phyloP scores from a whole-genome alignment of 805 yeast genomes.

The Sugiyamaella mastotermitis region DNA sequence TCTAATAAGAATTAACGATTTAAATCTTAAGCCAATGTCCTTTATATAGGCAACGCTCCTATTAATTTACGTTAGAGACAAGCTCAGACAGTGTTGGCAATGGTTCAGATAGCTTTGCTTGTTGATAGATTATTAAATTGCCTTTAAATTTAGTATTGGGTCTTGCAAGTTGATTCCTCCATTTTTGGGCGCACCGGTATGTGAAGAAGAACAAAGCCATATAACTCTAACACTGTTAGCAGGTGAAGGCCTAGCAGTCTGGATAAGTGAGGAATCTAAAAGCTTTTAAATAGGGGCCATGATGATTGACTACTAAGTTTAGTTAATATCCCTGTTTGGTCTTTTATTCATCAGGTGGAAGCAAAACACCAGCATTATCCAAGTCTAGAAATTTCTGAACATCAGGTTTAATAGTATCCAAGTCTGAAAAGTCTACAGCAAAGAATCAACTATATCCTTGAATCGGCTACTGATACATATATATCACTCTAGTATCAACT shows the following conservation, averaged over 20 bases:
- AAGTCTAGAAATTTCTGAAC: slow-evolving; percentile 29
- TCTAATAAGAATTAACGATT: too few species aligned
- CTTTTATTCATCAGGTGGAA: slow-evolving; percentile 27
- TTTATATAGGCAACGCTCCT: too few species aligned
- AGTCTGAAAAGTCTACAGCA: slow-evolving; percentile 31
- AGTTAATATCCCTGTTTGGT: slow-evolving; percentile 43
- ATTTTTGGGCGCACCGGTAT: slow-evolving; percentile 19
- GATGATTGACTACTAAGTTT: slow-evolving; percentile 42
- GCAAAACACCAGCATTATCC: slow-evolving; percentile 43
- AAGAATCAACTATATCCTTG: too few species aligned
- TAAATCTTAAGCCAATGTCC: too few species aligned
- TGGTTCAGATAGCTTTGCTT: too few species aligned
- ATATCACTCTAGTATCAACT: too few species aligned
- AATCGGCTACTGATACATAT: too few species aligned
- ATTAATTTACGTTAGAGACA: too few species aligned
- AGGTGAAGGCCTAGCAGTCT: slow-evolving; percentile 27
- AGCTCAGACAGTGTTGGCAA: too few species aligned
- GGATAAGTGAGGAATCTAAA: slow-evolving; percentile 33
- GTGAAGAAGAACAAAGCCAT: slow-evolving; percentile 36
- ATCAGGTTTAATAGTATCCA: slow-evolving; percentile 37
- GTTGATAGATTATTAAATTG: too few species aligned
- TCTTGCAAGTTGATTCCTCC: slow-evolving; percentile 35
- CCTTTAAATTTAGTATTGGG: too few species aligned
- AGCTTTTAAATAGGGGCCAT: slow-evolving; percentile 42
- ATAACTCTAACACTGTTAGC: slow-evolving; percentile 25